A percentile compares a stretch with the other conserved stretches of the same genome.
Evolutionary conservation across 495 filamentous ascomycete species (phyloP).

Genomic region (Cairneyella variabilis): DNA sequence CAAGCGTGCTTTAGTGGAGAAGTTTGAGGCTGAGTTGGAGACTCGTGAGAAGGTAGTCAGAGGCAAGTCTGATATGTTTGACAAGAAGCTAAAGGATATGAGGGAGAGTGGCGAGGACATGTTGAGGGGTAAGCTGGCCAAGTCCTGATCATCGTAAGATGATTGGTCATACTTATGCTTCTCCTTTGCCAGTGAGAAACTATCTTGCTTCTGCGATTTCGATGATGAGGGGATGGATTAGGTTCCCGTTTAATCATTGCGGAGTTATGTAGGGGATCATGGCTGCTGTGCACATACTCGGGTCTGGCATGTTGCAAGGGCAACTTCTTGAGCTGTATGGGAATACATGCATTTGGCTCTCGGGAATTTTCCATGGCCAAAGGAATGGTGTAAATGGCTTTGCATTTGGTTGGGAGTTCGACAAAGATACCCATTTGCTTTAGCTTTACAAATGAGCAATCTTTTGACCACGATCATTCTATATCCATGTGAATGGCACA

Average conservation of each 20-base stretch:
- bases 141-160: too few species aligned
- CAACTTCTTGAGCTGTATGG: too few species aligned
- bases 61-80: constrained; percentile 49
- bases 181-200: too few species aligned
- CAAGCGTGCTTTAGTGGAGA: constrained; percentile 58
- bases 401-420: background rate
- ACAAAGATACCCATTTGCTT: constrained; percentile 24
- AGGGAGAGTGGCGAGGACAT: constrained; percentile 43
- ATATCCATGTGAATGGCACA: too few species aligned
- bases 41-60: constrained; percentile 47
- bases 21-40: constrained; percentile 66
- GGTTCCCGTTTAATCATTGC: too few species aligned
- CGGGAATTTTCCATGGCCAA: background rate
- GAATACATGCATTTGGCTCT: too few species aligned
- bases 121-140: constrained; percentile 11
- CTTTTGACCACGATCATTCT: background rate
- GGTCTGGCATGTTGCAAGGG: too few species aligned
- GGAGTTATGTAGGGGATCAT: too few species aligned
- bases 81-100: constrained; percentile 52
- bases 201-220: too few species aligned
- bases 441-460: background rate
- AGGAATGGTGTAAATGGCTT: background rate
- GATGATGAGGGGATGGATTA: too few species aligned
- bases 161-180: too few species aligned
- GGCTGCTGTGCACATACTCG: too few species aligned